Conservation (phyloP, 2,329 filamentous ascomycete genomes). For the Ceratocystis ficicola region DNA sequence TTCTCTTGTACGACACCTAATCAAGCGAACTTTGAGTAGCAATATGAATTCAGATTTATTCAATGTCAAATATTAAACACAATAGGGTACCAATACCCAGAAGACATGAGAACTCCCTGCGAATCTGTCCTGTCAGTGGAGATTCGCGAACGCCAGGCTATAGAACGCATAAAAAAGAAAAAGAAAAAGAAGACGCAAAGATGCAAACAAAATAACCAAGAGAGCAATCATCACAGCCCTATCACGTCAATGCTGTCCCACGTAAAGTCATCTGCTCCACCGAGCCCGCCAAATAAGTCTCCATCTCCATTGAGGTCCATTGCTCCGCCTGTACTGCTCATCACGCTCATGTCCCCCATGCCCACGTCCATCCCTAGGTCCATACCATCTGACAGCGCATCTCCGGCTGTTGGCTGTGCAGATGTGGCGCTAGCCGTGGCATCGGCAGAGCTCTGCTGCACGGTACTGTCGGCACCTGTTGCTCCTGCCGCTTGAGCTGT, state of each 20-base stretch:
- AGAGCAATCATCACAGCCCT: constrained; percentile 7
- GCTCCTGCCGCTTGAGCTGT: constrained; percentile 21
- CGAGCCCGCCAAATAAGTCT: constrained; percentile 20
- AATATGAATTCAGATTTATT: background rate
- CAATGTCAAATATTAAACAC: background rate
- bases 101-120: constrained; percentile 1
- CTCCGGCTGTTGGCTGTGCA: constrained; percentile 29
- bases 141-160: background rate
- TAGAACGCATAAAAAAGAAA: constrained; percentile 2
- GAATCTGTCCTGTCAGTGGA: background rate
- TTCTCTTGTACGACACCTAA: background rate
- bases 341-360: constrained; percentile 18
- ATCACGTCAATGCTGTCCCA: constrained; percentile 21
- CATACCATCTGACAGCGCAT: constrained; percentile 30
- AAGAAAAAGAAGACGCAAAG: background rate
- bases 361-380: constrained; percentile 16
- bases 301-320: constrained; percentile 17
- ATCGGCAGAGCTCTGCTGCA: constrained; percentile 24
- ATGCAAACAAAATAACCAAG: background rate
- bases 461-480: constrained; percentile 35
- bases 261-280: constrained; percentile 19
- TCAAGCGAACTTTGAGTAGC: background rate
- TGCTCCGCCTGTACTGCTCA: background rate
- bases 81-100: background rate
- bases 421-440: constrained; percentile 33